Percentiles rank a stretch among this genome's conserved stretches.
phyloP scores from a whole-genome alignment of 331 rosid species.

The Malus hybrid region DNA sequence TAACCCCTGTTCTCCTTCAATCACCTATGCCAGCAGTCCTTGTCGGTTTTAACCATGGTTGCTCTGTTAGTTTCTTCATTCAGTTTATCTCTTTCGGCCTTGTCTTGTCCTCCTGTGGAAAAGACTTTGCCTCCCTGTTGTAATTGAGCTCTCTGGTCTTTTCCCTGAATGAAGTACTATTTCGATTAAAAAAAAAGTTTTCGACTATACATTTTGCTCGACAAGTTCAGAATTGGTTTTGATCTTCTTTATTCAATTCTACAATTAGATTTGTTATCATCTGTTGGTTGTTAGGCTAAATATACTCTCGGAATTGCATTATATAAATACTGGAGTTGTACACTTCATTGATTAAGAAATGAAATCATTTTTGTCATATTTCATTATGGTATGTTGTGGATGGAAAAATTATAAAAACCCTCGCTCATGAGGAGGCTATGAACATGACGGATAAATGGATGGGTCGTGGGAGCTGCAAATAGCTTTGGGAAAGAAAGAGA shows the following conservation, averaged over 20 bases:
- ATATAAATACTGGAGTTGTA: background rate
- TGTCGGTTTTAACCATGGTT: background rate
- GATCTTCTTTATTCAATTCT: background rate
- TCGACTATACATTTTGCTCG: background rate
- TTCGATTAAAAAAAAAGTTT: too few relatives aligned
- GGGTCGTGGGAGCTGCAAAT: background rate
- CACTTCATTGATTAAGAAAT: background rate
- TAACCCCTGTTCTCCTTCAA: background rate
- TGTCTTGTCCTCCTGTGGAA: background rate
- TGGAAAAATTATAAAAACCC: too few relatives aligned
- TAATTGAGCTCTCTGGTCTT: too few relatives aligned
- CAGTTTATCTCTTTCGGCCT: background rate
- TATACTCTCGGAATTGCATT: background rate
- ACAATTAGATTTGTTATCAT: background rate
- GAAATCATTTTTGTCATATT: background rate
- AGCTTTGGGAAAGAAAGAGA: background rate
- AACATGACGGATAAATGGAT: background rate
- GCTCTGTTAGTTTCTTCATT: background rate
- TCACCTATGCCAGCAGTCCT: background rate
- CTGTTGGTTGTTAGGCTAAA: background rate
- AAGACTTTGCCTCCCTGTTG: background rate
- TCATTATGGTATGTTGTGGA: background rate
- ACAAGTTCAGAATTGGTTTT: background rate
- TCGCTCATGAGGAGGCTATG: background rate
- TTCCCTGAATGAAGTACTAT: background rate